phyloP scores from a whole-genome alignment of 2,329 filamentous ascomycete species.

The Fusarium illudens region DNA sequence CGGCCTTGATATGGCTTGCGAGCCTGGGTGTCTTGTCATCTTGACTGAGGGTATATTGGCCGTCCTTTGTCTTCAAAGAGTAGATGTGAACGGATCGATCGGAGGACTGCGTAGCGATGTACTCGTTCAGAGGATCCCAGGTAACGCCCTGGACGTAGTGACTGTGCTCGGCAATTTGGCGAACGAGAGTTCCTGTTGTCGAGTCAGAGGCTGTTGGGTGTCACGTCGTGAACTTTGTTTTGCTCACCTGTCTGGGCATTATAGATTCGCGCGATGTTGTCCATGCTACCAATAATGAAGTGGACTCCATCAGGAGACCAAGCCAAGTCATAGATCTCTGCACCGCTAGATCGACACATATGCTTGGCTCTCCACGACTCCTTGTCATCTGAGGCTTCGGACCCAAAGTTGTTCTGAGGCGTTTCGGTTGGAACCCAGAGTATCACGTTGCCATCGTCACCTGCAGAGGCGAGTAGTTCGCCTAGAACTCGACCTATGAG shows the following conservation, averaged over 20 bases:
- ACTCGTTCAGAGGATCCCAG: slow-evolving; percentile 98
- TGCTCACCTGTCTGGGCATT: slow-evolving; percentile 84
- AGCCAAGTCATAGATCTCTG: slow-evolving; percentile 97
- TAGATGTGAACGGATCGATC: slow-evolving; percentile 99
- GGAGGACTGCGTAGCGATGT: slow-evolving; percentile 96
- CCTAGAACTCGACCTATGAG: slow-evolving; percentile 60
- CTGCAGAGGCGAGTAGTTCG: slow-evolving; percentile 91
- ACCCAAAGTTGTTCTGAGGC: slow-evolving; percentile 75
- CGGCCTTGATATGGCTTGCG: slow-evolving; percentile 80
- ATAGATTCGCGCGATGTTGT: slow-evolving; percentile 97
- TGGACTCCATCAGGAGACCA: slow-evolving; percentile 98
- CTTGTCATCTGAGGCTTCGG: slow-evolving; percentile 89
- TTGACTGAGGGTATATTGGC: slow-evolving; percentile 81
- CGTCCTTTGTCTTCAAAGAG: slow-evolving; percentile 93
- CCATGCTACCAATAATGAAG: slow-evolving; percentile 99
- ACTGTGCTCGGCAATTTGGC: slow-evolving; percentile 96
- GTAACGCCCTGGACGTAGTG: slow-evolving; percentile 98
- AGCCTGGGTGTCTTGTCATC: slow-evolving; percentile 79
- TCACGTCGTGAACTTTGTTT: neutral
- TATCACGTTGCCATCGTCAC: slow-evolving; percentile 96
- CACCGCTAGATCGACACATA: slow-evolving; percentile 94
- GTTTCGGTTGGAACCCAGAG: slow-evolving; percentile 92
- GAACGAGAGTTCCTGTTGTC: slow-evolving; percentile 68
- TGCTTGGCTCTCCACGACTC: slow-evolving; percentile 97
- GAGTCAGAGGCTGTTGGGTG: slow-evolving; percentile 8